phyloP scores from a whole-genome alignment of 2,329 filamentous ascomycete genomes.

The Cladophialophora psammophila region DNA sequence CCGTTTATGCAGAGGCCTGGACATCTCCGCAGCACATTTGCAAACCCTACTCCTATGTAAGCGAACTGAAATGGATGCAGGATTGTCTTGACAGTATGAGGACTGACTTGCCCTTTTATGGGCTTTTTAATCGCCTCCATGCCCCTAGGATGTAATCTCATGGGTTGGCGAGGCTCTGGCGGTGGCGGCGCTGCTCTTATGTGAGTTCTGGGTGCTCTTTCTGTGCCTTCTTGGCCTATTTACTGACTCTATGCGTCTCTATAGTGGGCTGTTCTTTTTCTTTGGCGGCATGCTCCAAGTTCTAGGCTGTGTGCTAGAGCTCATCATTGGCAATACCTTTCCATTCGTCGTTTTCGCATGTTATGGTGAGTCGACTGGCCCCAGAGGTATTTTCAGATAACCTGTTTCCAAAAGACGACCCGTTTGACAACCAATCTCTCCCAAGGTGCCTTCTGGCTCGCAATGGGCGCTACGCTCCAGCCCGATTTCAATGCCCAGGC shows the following conservation, averaged over 20 bases:
- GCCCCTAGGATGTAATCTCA: conserved; percentile 46
- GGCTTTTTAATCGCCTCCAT: conserved; percentile 52
- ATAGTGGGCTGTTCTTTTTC: conserved; percentile 35
- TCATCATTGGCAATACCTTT: conserved; percentile 56
- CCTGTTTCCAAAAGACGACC: neutral
- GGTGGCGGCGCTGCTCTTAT: conserved; percentile 36
- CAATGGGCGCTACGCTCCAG: conserved; percentile 61
- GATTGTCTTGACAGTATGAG: neutral
- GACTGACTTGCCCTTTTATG: conserved; percentile 13
- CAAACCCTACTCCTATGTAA: conserved; percentile 45
- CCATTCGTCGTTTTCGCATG: conserved; percentile 62
- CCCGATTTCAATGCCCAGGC: conserved; percentile 61
- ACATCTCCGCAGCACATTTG: conserved; percentile 34
- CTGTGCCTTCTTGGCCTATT: neutral
- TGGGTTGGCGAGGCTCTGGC: conserved; percentile 66
- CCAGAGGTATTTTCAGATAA: conserved; percentile 61
- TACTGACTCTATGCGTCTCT: conserved; percentile 44
- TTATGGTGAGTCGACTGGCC: conserved; percentile 40
- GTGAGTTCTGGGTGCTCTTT: conserved; percentile 50
- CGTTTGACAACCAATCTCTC: neutral
- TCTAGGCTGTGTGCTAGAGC: conserved; percentile 34
- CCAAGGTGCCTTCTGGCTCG: conserved; percentile 58
- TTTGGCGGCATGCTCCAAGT: conserved; percentile 42
- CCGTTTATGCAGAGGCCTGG: conserved; percentile 19
- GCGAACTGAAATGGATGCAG: conserved; percentile 1